Percentiles rank a stretch among this genome's conserved stretches.
phyloP scores from a whole-genome alignment of 2,329 filamentous ascomycete genomes.

The Lecanosticta acicola region DNA sequence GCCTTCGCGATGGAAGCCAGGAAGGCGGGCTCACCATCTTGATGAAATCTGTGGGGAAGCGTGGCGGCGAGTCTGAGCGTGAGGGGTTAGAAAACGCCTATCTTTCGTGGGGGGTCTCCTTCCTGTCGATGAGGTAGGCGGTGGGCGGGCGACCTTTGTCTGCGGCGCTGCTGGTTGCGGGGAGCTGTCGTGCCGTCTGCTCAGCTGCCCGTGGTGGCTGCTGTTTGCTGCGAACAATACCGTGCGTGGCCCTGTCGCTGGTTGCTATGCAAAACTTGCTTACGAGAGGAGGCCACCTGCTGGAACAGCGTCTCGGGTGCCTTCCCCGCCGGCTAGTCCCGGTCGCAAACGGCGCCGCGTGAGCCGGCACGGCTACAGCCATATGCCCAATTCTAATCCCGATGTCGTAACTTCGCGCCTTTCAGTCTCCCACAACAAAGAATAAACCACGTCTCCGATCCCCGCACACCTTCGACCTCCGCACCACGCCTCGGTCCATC shows the following conservation, averaged over 20 bases:
- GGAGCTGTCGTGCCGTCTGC: background rate
- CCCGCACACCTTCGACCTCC: background rate
- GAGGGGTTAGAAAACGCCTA: background rate
- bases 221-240: background rate
- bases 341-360: background rate
- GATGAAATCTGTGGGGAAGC: slow-evolving; percentile 7
- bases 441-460: background rate
- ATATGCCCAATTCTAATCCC: too few species aligned
- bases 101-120: background rate
- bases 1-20: too few species aligned
- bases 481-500: background rate
- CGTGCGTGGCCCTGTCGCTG: too few species aligned
- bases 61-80: slow-evolving; percentile 2
- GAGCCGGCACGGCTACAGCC: too few species aligned
- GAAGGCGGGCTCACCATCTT: slow-evolving; percentile 11
- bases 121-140: background rate
- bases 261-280: too few species aligned
- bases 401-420: too few species aligned
- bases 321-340: background rate
- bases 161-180: background rate
- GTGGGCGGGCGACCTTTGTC: too few species aligned
- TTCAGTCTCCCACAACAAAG: too few species aligned
- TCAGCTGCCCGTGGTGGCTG: background rate
- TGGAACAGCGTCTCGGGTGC: too few species aligned
- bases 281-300: too few species aligned